Conservation (phyloP, 78 protist species). For the Cavenderia fasciculata region DNA sequence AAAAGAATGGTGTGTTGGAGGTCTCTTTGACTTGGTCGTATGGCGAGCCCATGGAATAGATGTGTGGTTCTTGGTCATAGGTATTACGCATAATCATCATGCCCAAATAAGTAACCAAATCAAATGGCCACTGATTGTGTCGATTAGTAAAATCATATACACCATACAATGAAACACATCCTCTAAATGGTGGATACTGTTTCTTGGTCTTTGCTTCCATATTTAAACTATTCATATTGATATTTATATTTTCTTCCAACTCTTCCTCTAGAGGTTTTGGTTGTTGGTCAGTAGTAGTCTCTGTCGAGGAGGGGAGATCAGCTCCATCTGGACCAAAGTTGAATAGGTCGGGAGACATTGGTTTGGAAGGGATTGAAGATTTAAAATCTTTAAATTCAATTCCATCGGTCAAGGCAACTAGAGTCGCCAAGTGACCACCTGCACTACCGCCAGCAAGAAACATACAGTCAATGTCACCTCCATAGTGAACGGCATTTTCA, state of each 20-base stretch:
- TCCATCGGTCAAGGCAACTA: slow-evolving; percentile 20
- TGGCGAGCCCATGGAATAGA: slow-evolving; percentile 13
- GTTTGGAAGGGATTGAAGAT: no score
- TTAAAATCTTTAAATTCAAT: background rate
- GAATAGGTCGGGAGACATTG: no score
- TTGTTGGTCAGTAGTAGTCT: background rate
- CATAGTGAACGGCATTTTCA: slow-evolving; percentile 29
- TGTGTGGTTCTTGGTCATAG: background rate
- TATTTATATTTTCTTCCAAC: background rate
- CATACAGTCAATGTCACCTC: slow-evolving; percentile 33
- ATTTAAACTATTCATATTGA: background rate
- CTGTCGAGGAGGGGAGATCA: no score
- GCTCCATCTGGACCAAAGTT: background rate
- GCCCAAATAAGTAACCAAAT: background rate
- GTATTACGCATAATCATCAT: background rate
- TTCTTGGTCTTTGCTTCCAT: background rate
- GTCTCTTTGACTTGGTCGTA: background rate
- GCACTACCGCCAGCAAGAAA: slow-evolving; percentile 37
- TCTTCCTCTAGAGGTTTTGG: no score
- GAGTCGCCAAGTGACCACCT: slow-evolving; percentile 32
- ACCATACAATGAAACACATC: slow-evolving; percentile 24
- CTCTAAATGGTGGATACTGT: slow-evolving; percentile 22
- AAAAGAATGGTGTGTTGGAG: background rate
- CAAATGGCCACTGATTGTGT: background rate
- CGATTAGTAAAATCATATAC: slow-evolving; percentile 34